Percentiles rank a stretch among this genome's conserved stretches.
These are phyloP conservation scores for Dipteronia dyeriana DNA, from an alignment of 345 rosid genomes.

Conservation along the genomic window DNA sequence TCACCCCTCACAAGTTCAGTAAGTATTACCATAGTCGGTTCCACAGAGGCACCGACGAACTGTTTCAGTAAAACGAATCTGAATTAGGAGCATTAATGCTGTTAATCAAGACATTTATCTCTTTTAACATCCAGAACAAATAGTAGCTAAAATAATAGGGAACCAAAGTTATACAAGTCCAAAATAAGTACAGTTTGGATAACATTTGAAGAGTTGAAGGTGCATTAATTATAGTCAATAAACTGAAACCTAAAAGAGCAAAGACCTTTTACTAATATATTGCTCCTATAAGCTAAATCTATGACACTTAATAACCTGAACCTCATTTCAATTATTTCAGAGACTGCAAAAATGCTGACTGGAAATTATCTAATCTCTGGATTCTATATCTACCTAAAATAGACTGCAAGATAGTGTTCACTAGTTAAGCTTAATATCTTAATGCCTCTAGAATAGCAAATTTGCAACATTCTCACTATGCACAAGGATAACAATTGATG, in stretches of 20 bases:
- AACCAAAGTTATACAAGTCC: background rate
- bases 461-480: background rate
- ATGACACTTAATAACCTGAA: background rate
- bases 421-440: no score
- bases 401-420: no score
- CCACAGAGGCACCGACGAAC: slow-evolving; percentile 59
- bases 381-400: no score
- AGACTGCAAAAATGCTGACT: background rate
- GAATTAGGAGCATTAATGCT: slow-evolving; percentile 4
- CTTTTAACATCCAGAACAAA: background rate
- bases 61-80: slow-evolving; percentile 24
- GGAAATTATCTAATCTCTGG: background rate
- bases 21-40: slow-evolving; percentile 56
- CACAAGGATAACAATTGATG: background rate
- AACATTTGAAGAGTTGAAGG: background rate
- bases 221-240: background rate
- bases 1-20: slow-evolving; percentile 59
- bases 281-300: background rate
- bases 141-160: background rate
- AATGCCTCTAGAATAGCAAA: background rate
- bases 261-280: background rate
- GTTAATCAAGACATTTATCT: background rate
- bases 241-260: background rate
- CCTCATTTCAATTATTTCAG: background rate
- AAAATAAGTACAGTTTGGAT: background rate